Evolutionary conservation across 495 filamentous ascomycete genomes (phyloP).

Genomic region (Daldinia concentrica): DNA sequence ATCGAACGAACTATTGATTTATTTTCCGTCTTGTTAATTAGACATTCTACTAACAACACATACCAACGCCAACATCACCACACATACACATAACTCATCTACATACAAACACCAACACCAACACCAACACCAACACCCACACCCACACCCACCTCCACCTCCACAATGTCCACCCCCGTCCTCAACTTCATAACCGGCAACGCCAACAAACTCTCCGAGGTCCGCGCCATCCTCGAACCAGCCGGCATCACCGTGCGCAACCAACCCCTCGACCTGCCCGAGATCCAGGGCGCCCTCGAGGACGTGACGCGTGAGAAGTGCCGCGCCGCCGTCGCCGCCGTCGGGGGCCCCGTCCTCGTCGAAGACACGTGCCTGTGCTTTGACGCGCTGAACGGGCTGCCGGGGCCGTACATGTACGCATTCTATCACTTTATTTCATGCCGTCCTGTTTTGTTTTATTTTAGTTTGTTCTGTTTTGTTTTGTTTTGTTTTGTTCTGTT

Average conservation of each 20-base stretch:
- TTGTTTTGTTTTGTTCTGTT: slow-evolving; percentile 12
- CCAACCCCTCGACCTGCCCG: slow-evolving; percentile 79
- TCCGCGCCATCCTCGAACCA: slow-evolving; percentile 81
- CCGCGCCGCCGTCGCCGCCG: slow-evolving; percentile 73
- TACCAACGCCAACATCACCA: too few species aligned
- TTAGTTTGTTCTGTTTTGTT: slow-evolving; percentile 14
- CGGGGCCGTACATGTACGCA: slow-evolving; percentile 94
- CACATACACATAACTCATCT: too few species aligned
- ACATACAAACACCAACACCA: too few species aligned
- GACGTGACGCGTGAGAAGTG: slow-evolving; percentile 92
- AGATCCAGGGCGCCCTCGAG: slow-evolving; percentile 92
- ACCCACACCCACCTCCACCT: too few species aligned
- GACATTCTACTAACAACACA: too few species aligned
- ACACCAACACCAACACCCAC: too few species aligned
- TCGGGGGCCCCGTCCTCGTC: slow-evolving; percentile 86
- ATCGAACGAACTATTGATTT: too few species aligned
- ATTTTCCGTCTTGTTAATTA: too few species aligned
- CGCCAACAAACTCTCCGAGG: slow-evolving; percentile 88
- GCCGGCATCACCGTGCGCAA: slow-evolving; percentile 73
- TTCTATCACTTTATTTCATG: neutral
- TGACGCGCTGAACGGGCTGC: slow-evolving; percentile 84
- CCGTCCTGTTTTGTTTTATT: slow-evolving; percentile 2
- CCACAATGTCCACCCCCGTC: slow-evolving; percentile 29
- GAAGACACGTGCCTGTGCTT: slow-evolving; percentile 97
- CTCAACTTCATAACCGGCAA: slow-evolving; percentile 98